Evolutionary conservation across 176 grass and related monocot species (phyloP).

Genomic region (Oryza glaberrima): DNA sequence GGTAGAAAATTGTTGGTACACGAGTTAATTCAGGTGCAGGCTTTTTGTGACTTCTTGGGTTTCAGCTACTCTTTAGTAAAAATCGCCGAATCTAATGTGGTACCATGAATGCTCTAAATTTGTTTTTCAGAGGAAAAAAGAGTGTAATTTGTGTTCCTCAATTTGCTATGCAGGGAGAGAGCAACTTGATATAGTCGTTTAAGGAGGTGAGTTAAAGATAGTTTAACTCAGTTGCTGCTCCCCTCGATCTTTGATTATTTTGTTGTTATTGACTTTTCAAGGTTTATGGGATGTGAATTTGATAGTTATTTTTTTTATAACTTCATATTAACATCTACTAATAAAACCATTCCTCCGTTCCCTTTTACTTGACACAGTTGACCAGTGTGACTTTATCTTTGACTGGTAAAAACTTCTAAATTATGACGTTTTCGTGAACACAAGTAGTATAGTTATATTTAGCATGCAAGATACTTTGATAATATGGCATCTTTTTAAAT

Average conservation of each 20-base stretch:
- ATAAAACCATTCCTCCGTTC: neutral
- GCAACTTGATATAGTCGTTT: conserved; percentile 19
- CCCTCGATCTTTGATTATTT: neutral
- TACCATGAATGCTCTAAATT: neutral
- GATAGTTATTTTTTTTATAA: neutral
- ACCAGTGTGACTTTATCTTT: no score
- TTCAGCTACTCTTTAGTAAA: conserved; percentile 26
- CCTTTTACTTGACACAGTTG: no score
- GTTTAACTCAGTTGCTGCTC: conserved; percentile 29
- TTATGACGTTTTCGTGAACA: no score
- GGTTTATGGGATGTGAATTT: neutral
- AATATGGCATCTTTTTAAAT: no score
- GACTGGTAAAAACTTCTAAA: no score
- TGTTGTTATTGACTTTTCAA: neutral
- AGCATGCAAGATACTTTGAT: no score
- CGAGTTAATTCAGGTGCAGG: conserved; percentile 2
- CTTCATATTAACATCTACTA: neutral
- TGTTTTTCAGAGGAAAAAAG: neutral
- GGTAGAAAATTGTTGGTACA: neutral
- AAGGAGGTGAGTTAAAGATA: conserved; percentile 23
- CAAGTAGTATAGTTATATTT: no score
- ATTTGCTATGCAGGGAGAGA: conserved; percentile 25
- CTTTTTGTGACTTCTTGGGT: conserved; percentile 17
- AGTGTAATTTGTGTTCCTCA: conserved; percentile 15
- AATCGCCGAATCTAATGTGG: neutral